Evolutionary conservation across 169 alveolate species (phyloP), one percentile per base, ranked within the genome.

Genomic region (Plasmodium gallinaceum): DNA sequence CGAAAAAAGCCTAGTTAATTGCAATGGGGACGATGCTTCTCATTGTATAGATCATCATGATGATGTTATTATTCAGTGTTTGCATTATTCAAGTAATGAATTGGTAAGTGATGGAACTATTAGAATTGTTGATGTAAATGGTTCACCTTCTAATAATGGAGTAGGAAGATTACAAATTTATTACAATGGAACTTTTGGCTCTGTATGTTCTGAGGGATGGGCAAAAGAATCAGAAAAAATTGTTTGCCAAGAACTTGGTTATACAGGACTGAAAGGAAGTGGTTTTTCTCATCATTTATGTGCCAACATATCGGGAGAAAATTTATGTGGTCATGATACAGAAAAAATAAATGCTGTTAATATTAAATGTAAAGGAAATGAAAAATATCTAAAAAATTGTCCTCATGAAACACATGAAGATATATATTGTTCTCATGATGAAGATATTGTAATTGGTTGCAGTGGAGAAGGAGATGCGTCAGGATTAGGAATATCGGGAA

Each of bases 241-340:
- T 26, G 98, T 97, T 37, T 96, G 98, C 90, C 86, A 64, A 64
- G 96, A 96, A 74, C 89, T 96, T 94, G 98, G 98, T 42, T 96
- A 94, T 85, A 65, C 92, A 43, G 88, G 93, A 6, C 48, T 90
- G 22, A 91, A 95, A 91, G 94, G 95, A 48, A 97, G 97, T 26
- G 98, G 98, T n/a, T 71, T 93, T 65, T 97, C 97, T 10, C 95
- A 93, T 18, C 93, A 92, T 20, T 93, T 88, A 22, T 96, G 98
- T 42, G 70, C 94, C 26, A 95, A 94, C 43, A 93, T 96, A 46
- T 85, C 93, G 32, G 98, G 98, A 12, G 95, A 93, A 32, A 94
- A 96, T 88, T 91, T 94, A 12, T 96, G 98, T 88, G 98, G 97
- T 0, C 95, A 93, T 32, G 93, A 91, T 42, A 88, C 90, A 16